Evolutionary conservation across 1,139 yeast genomes (phyloP), one percentile per base, ranked within the genome.

Genomic region (Suhomyces wounanorum): DNA sequence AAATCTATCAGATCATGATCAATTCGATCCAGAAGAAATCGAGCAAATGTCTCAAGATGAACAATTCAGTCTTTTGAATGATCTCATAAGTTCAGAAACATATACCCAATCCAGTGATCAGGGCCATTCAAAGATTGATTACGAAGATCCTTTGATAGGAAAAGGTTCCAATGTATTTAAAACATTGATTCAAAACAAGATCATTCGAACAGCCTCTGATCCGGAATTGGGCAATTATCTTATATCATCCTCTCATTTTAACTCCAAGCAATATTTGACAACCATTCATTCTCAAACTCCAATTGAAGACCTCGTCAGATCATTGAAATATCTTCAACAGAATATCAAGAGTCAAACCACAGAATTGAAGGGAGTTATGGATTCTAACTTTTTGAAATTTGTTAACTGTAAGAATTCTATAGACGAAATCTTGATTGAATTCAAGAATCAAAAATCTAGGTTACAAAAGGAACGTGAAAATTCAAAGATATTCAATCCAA

Each of bases 201-300:
- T 75, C 18, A 63, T 80, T 21, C 63, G 66, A 10, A 72, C 78
- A 21, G 65, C 77, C 10, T 59, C 60, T 46, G 80, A 77, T 55
- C 75, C 82, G 14, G 72, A 70, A 35, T 64, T 79, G 37, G 70
- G 77, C 50, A 78, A 81, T 55, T 89, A 79, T 67, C 72, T 89
- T 57, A 84, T 90, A 38, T 83, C 87, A 35, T 85, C 91, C 3
- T 86, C 88, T 55, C 72, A 78, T 42, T 92, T 92, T 72, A 83
- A 86, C 58, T 83, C 96, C 3, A 81, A 83, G 51, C 75, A 78
- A 50, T 92, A 85, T 63, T 70, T 92, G 55, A 80, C 86, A 31
- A 81, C 83, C 11, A 78, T 91, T 4, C 97, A 91, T 64, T 74
- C 78, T 10, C 84, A 84, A 42, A 87, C 91, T 35, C 77, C 92